Evolutionary conservation across 2,329 filamentous ascomycete species (phyloP), one percentile per base, ranked within the genome.

Genomic region (Ascochyta koolunga): DNA sequence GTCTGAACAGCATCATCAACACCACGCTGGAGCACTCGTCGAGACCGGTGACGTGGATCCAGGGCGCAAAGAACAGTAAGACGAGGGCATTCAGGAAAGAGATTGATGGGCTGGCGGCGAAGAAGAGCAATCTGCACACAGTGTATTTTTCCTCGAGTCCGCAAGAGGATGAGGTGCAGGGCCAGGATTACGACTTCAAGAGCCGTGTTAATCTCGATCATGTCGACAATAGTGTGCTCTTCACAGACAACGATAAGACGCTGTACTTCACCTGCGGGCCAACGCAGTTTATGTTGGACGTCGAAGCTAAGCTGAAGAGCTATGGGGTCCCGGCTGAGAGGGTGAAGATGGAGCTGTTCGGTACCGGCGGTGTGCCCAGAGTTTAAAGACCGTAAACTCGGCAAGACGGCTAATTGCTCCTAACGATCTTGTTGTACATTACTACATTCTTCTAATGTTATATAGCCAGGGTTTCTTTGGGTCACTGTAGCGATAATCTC

Each of bases 221-320:
- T 49, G 68, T 90, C 32, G 80, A 83, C 58, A 69, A 74, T 21
- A 76, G 82, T 0, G 77, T 83, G 39, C 75, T 93, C n/a, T 84
- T 81, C 60, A 68, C 87, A 1, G 75, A 78, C 18, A 77, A 88
- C 61, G 43, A 72, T 0, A 74, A 74, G 37, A 80, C 89, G 0
- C 78, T 86, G 65, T 93, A 91, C 71, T 92, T 84, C 63, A 76
- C 90, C 47, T 93, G 90, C 66, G 90, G 89, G 0, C 89, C 89
- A 0, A 79, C 81, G 55, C 68, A 71, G 7, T 93, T 91, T 78
- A 93, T 93, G 90, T 64, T 80, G 9, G 82, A 84, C 32, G 76
- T 83, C 19, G 77, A 83, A 59, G 72, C 74, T 7, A 80, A 77
- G 61, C 76, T 92, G 51, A 74, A 80, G 61, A 75, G 65, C 2